Evolutionary conservation across 2,329 filamentous ascomycete species (phyloP).

Genomic region (Botrytis porri): DNA sequence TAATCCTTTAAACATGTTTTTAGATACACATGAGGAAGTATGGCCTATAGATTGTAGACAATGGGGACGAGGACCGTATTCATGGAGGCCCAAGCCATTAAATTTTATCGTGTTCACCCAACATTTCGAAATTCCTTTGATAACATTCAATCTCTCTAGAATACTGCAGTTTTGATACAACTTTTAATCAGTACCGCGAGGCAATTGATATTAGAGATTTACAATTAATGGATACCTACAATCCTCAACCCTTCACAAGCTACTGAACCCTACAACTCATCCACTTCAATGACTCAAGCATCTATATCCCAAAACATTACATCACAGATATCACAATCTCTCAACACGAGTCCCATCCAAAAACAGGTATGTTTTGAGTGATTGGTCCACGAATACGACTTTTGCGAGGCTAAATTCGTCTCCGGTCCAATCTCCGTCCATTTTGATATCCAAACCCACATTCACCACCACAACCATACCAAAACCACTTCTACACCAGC

Average conservation of each 20-base stretch:
- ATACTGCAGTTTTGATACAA: neutral
- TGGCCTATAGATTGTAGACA: neutral
- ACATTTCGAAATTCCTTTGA: neutral
- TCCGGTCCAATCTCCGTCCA: neutral
- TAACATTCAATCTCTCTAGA: neutral
- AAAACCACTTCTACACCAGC: neutral
- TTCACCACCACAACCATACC: neutral
- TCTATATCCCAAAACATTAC: neutral
- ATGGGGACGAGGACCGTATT: neutral
- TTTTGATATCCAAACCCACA: neutral
- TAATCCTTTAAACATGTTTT: neutral
- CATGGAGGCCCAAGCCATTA: no score
- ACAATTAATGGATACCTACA: neutral
- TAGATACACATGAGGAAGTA: neutral
- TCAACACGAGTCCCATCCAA: neutral
- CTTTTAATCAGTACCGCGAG: neutral
- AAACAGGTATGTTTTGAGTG: neutral
- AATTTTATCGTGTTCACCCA: neutral
- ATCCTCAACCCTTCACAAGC: accelerated
- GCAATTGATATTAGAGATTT: neutral
- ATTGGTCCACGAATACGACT: neutral
- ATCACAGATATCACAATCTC: neutral
- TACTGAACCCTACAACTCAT: neutral
- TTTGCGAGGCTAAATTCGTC: neutral
- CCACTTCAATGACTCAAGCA: neutral